Evolutionary conservation across 768 basidiomycete species (phyloP), one percentile per base, ranked within the genome.

Genomic region (Pilatotrama ljubarskyi): DNA sequence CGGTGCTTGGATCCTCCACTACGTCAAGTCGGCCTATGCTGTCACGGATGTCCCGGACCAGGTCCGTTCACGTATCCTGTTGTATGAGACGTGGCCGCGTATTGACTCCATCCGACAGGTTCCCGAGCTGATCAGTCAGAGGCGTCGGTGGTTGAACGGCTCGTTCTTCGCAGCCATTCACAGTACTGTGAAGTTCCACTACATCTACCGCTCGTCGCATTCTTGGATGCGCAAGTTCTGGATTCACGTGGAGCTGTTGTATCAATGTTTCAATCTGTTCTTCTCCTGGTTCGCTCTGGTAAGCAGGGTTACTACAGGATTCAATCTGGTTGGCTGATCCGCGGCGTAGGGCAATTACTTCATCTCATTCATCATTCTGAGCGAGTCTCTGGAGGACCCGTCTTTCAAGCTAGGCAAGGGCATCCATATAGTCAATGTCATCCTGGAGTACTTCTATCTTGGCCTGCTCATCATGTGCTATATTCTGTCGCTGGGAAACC

Each of bases 111-210:
- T 41, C 17, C 22, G 37, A 6, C 63, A 88, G 84, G 86, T 96
- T 17, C 93, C 96, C 0, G 96, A 98, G 72, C 76, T 98, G 61
- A 93, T 99, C 67, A 92, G 92, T 0, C 96, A 98, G 70, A 88
- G 96, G 51, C 84, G 96, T 37, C 88, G 95, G 40, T 98, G 96
- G 96, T 82, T 99, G 25, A 98, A 98, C 72, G 94, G 96, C 14
- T 95, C 93, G 3, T 98, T 99, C 85, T 99, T 99, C 74, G 97
- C 95, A 10, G 93, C 91, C 0, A 86, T 98, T 15, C 95, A 98
- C 76, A 87, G 89, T 58, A 90, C 86, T 4, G 80, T 95, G 64
- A 93, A 98, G 71, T 98, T 99, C 74, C 87, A 91, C 64, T 98
- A 98, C 70, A 84, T 99, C 40, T 98, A 98, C 72, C 86, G 96